Percentiles rank a stretch among this genome's conserved stretches.
Evolutionary conservation across 2,329 filamentous ascomycete genomes (phyloP).

Genomic region (Fusarium torreyae): DNA sequence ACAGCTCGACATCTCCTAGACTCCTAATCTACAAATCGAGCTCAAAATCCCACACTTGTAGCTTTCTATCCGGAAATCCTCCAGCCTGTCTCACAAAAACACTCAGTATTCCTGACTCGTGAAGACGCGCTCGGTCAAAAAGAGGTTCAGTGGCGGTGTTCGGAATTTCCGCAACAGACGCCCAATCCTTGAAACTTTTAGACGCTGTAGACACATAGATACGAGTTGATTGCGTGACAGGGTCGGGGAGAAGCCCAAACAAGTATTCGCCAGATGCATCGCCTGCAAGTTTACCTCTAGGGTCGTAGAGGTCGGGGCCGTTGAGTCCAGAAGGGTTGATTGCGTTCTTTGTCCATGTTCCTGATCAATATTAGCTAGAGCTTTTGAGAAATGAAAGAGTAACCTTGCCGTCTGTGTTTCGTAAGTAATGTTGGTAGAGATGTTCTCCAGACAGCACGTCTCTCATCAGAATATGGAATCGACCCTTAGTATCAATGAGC

Average conservation of each 20-base stretch:
- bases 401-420: constrained; percentile 1
- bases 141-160: constrained; percentile 35
- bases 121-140: constrained; percentile 24
- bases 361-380: not conserved
- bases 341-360: constrained; percentile 34
- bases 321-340: constrained; percentile 28
- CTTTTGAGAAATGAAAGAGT: accelerated
- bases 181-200: constrained; percentile 26
- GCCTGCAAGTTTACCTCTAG: constrained; percentile 35
- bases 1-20: too few relatives aligned
- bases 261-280: constrained; percentile 30
- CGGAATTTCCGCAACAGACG: constrained; percentile 16
- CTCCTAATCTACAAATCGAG: constrained; percentile 9
- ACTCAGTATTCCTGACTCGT: constrained; percentile 23
- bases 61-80: constrained; percentile 21
- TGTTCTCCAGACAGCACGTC: constrained; percentile 27
- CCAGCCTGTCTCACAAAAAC: constrained; percentile 34
- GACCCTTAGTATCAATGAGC: constrained; percentile 21
- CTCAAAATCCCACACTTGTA: constrained; percentile 42
- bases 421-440: constrained; percentile 35
- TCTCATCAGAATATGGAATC: constrained; percentile 37
- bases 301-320: constrained; percentile 35
- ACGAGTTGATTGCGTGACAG: not conserved
- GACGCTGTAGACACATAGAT: constrained; percentile 33
- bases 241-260: constrained; percentile 24